Evolutionary conservation across 164 flowering plant species (phyloP).

Genomic region (Magnolia kwangsiensis): DNA sequence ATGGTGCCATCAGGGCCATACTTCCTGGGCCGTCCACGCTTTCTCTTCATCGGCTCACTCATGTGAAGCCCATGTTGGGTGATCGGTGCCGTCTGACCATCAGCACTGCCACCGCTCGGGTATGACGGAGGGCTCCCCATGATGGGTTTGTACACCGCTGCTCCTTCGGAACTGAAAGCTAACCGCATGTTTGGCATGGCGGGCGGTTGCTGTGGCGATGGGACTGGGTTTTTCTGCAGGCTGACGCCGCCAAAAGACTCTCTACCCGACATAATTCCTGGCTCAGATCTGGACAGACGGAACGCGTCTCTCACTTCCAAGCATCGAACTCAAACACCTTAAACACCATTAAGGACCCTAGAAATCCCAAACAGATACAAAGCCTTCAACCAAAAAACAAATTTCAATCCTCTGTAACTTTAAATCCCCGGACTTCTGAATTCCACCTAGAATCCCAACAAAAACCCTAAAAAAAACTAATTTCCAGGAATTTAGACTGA

Average conservation of each 20-base stretch:
- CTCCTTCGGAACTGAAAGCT: conserved; percentile 39
- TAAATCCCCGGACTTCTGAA: neutral
- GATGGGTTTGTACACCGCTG: conserved; percentile 40
- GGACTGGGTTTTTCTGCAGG: conserved; percentile 28
- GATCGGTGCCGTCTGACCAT: conserved; percentile 2
- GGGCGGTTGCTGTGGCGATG: conserved; percentile 19
- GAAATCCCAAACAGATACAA: neutral
- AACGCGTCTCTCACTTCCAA: neutral
- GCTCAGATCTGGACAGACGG: conserved; percentile 41
- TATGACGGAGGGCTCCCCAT: conserved; percentile 31
- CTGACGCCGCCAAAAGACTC: conserved; percentile 31
- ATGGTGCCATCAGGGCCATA: conserved; percentile 72
- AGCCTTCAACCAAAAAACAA: neutral
- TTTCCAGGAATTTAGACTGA: neutral
- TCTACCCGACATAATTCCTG: conserved; percentile 36
- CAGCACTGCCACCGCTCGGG: conserved; percentile 24
- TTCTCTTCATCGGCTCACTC: conserved; percentile 48
- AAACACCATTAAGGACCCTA: neutral
- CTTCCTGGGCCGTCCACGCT: conserved; percentile 86
- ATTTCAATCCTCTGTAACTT: conserved; percentile 5
- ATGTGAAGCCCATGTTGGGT: conserved; percentile 25
- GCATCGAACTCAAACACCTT: neutral
- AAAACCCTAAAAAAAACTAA: neutral
- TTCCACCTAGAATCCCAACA: neutral
- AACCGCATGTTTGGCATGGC: conserved; percentile 45